phyloP scores from a whole-genome alignment of 1,284 basidiomycete species.

The Ustilago cynodontis region DNA sequence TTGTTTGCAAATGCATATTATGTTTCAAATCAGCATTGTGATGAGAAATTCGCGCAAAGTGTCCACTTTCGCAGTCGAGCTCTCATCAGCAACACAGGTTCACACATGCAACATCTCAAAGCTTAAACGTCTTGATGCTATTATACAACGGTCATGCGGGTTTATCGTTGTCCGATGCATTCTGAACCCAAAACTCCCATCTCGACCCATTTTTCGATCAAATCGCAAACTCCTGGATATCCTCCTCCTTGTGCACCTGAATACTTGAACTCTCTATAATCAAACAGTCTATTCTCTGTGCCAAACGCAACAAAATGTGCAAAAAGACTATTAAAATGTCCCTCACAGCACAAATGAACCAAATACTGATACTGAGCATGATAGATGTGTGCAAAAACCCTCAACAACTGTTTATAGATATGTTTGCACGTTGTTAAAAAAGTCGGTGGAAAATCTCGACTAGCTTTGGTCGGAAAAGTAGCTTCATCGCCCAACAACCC shows the following conservation, averaged over 20 bases:
- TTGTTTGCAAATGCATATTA: conserved; percentile 19
- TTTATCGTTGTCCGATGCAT: conserved; percentile 46
- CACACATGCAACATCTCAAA: too few relatives aligned
- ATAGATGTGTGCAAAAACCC: conserved; percentile 98
- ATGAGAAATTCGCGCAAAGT: neutral
- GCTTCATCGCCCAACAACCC: conserved; percentile 91
- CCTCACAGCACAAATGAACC: conserved; percentile 92
- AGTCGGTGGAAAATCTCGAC: conserved; percentile 87
- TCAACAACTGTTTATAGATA: conserved; percentile 94
- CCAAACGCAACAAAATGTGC: conserved; percentile 94
- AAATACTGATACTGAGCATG: conserved; percentile 91
- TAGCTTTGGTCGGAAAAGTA: conserved; percentile 94
- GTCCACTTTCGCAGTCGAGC: neutral
- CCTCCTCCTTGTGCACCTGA: conserved; percentile 7
- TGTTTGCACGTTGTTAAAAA: conserved; percentile 95
- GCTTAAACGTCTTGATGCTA: too few relatives aligned
- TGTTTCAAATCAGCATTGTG: neutral
- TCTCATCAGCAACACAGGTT: too few relatives aligned
- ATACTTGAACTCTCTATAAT: conserved; percentile 79
- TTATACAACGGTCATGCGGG: neutral
- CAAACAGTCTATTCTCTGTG: conserved; percentile 83
- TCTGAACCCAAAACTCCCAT: conserved; percentile 77
- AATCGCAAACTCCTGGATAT: conserved; percentile 78
- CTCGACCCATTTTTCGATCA: conserved; percentile 91
- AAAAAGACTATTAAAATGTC: conserved; percentile 97